A percentile compares a stretch with the other conserved stretches of the same genome.
These are phyloP conservation scores for Ramularia collo-cygni DNA, from an alignment of 2,329 filamentous ascomycete species.

Conservation along the genomic window DNA sequence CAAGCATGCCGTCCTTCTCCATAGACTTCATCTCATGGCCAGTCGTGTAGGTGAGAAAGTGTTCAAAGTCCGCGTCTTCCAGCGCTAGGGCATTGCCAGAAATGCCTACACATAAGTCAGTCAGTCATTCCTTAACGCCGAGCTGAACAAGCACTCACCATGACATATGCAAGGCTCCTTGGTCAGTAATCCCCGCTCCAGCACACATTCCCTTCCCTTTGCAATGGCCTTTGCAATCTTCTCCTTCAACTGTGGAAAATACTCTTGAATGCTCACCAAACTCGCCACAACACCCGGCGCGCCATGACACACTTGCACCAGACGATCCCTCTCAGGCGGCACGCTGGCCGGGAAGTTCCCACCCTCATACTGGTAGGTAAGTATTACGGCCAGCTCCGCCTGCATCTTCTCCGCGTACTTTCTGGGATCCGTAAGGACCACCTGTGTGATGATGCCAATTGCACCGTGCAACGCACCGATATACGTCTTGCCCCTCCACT, in stretches of 20 bases:
- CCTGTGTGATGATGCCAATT: conserved; percentile 64
- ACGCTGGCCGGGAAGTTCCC: conserved; percentile 59
- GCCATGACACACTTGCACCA: conserved; percentile 63
- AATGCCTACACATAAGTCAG: conserved; percentile 40
- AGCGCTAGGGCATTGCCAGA: conserved; percentile 57
- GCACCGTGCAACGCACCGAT: conserved; percentile 62
- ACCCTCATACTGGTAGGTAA: conserved; percentile 53
- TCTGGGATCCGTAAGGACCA: conserved; percentile 52
- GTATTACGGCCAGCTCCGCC: conserved; percentile 46
- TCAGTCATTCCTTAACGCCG: not conserved
- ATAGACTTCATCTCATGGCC: conserved; percentile 50
- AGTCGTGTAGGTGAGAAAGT: conserved; percentile 54
- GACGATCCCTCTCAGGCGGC: conserved; percentile 41
- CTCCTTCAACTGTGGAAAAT: conserved; percentile 49
- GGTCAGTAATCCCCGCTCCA: conserved; percentile 52
- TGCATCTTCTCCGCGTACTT: conserved; percentile 50
- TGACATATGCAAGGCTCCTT: conserved; percentile 63
- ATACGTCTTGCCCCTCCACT: conserved; percentile 57
- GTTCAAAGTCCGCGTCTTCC: conserved; percentile 44
- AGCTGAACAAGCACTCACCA: conserved; percentile 16
- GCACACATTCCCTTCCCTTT: conserved; percentile 48
- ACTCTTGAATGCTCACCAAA: conserved; percentile 48
- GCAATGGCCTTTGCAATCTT: conserved; percentile 49
- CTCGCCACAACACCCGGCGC: conserved; percentile 57
- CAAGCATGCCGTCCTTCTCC: conserved; percentile 46